phyloP scores from a whole-genome alignment of 176 grass and related monocot genomes.

The Zoysia japonica region DNA sequence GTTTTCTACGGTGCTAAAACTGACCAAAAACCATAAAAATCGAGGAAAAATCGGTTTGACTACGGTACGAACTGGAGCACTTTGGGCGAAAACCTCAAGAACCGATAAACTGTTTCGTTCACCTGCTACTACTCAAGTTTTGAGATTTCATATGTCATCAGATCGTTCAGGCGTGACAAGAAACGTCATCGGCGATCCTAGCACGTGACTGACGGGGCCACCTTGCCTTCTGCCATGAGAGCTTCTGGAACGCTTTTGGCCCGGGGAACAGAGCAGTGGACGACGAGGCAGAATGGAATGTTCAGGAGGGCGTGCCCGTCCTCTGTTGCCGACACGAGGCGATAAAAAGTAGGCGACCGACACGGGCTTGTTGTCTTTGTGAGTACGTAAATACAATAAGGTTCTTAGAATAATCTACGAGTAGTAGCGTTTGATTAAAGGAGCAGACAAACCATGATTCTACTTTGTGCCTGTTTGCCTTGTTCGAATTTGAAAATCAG shows the following conservation, averaged over 20 bases:
- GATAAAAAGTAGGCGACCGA: slow-evolving; percentile 31
- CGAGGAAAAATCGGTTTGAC: too few species aligned
- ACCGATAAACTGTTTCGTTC: too few species aligned
- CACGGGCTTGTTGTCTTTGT: background rate
- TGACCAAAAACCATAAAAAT: too few species aligned
- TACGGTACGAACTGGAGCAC: too few species aligned
- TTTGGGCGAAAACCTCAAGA: too few species aligned
- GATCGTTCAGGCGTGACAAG: background rate
- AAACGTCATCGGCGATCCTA: background rate
- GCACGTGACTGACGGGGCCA: slow-evolving; percentile 6
- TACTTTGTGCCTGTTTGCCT: background rate
- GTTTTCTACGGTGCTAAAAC: too few species aligned
- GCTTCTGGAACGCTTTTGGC: background rate
- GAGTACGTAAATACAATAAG: slow-evolving; percentile 12
- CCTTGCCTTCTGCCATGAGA: background rate
- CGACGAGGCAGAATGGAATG: background rate
- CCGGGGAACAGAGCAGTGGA: background rate
- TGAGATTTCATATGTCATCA: background rate
- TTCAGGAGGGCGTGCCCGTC: slow-evolving; percentile 19
- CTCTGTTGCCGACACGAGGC: slow-evolving; percentile 5
- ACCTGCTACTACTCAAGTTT: too few species aligned
- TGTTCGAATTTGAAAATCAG: slow-evolving; percentile 7
- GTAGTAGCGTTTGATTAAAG: background rate
- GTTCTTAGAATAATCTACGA: background rate
- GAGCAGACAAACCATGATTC: background rate